phyloP scores from a whole-genome alignment of 768 basidiomycete genomes.

The Lactarius pseudohatsudake region DNA sequence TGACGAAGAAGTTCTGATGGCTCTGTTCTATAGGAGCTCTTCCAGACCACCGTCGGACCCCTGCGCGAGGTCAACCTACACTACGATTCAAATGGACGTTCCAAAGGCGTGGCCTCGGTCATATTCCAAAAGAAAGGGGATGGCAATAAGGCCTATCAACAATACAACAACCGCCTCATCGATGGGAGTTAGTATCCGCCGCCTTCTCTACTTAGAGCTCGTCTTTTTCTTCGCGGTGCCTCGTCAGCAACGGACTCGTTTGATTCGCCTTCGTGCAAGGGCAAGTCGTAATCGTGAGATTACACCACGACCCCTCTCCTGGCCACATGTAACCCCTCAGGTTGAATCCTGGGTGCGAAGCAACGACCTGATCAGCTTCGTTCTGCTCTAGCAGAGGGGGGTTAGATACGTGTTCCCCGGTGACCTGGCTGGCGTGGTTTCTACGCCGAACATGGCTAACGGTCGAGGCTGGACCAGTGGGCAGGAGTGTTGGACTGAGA shows the following conservation, averaged over 20 bases:
- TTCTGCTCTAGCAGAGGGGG: constrained; percentile 11
- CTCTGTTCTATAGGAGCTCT: constrained; percentile 70
- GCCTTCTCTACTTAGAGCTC: constrained; percentile 38
- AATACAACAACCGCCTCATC: constrained; percentile 98
- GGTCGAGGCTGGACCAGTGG: constrained; percentile 24
- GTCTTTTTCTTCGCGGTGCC: constrained; percentile 30
- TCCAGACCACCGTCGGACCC: constrained; percentile 86
- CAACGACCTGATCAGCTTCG: constrained; percentile 26
- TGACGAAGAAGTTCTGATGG: background rate
- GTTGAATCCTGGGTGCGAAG: constrained; percentile 18
- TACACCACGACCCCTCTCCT: constrained; percentile 19
- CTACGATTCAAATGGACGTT: constrained; percentile 82
- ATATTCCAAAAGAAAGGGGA: constrained; percentile 85
- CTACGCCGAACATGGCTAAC: constrained; percentile 16
- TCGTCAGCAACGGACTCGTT: constrained; percentile 27
- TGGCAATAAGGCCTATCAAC: constrained; percentile 86
- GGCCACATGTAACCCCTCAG: constrained; percentile 10
- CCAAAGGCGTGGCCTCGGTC: constrained; percentile 88
- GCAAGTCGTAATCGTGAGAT: constrained; percentile 19
- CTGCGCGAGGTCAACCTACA: constrained; percentile 81
- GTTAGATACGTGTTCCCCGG: constrained; percentile 1
- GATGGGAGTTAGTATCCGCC: constrained; percentile 99
- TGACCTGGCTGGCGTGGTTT: constrained; percentile 10
- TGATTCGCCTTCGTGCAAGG: constrained; percentile 27
- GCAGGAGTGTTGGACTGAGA: constrained; percentile 26